Evolutionary conservation across 495 filamentous ascomycete genomes (phyloP), one percentile per base, ranked within the genome.

Genomic region (Aspergillus mulundensis): DNA sequence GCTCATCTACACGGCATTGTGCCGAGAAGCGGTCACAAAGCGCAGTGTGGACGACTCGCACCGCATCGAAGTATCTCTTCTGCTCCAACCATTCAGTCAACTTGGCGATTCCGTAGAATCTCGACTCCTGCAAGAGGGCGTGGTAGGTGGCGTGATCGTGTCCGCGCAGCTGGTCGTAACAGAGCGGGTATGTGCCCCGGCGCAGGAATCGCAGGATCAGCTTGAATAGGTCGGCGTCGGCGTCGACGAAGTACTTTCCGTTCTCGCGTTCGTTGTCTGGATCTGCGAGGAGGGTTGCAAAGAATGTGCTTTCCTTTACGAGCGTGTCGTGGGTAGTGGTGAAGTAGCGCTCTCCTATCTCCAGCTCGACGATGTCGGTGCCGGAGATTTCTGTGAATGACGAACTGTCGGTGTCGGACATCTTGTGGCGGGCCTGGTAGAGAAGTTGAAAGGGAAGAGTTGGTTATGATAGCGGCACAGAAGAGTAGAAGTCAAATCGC

Each of bases 121-220:
- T 45, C 6, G 57, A 34, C 46, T 59, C 57, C 24, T 55, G 10
- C 0, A 59, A 20, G 12, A 59, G 28, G 16, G 51, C 51, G 18
- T 5, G 5, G 18, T 59, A 59, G 10, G 39, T 4, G 0, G 36
- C 24, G 19, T 50, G 23, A 19, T 59, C 46, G n/a, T 59, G 57
- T 0, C 57, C 57, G 15, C 39, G 55, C 0, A 18, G 1, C 2
- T 1, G n/a, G n/a, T 45, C 39, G 25, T 59, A 59, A 36, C 54
- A 59, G 11, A 59, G 19, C 2, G 51, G 57, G 11, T 23, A 24
- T 3, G 51, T 19, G 15, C 51, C 38, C 4, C 46, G 57, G 0
- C 57, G 23, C 10, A 59, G 57, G 21, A 54, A 59, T 0, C 46
- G 57, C 1, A 59, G 51, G 28, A 59, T 50, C 14, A 55, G 45